Evolutionary conservation across 208 protist genomes (phyloP), one percentile per base, ranked within the genome.

Genomic region (Zelonia costaricensis): DNA sequence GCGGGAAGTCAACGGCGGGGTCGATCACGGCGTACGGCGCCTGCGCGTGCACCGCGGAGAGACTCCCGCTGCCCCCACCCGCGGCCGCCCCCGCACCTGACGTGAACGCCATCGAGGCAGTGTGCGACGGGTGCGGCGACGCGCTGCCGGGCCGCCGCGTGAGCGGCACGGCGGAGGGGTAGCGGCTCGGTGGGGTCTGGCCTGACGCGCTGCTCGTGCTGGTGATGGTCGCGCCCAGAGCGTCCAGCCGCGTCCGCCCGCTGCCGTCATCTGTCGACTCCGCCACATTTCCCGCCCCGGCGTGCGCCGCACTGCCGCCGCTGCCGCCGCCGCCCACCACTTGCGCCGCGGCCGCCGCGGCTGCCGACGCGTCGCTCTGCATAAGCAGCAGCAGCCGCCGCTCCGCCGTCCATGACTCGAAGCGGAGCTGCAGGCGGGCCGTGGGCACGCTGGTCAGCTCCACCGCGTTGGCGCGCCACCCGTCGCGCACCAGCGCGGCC

Each of bases 391-490:
- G 62, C 44, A 86, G 57, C 18, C 65, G 46, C 27, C 69, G 60
- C 71, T 95, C 89, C 2, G 79, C 76, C 1, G 69, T 42, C 86
- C 89, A 95, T 58, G 82, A 69, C 16, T 91, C 77, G 35, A 79
- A 31, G 22, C 89, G 84, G 46, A 95, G 58, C 59, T 86, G 80
- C 35, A 95, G 66, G 4, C 89, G 86, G 8, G 78, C 40, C 13
- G 74, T 92, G 22, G 89, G 82, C 4, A 95, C 86, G 53, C 74
- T 74, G 46, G 75, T 91, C 23, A 87, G 63, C 60, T 92, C 81
- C 38, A 74, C 68, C 28, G 48, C 36, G 65, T 90, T 93, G 16
- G 82, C 79, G 27, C 73, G 75, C 62, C 70, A 77, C 23, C 79
- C 84, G 4, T 91, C 81, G 23, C 51, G 62, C 39, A 86, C 38